A percentile compares a stretch with the other conserved stretches of the same genome.
These are phyloP conservation scores for Syzygium aqueum DNA, from an alignment of 345 rosid species.

Conservation along the genomic window DNA sequence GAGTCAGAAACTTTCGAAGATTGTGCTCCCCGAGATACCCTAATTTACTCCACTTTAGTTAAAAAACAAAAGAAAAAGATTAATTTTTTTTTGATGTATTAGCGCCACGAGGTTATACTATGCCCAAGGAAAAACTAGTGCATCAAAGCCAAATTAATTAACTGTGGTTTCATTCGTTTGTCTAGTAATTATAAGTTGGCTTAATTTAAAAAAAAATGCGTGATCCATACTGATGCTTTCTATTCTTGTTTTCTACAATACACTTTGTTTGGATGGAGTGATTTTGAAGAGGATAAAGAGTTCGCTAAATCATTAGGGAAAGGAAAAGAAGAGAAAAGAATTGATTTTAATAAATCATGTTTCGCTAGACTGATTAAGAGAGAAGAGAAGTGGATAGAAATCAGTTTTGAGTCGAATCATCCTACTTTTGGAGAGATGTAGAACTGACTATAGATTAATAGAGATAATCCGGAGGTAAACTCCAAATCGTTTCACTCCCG, in stretches of 20 bases:
- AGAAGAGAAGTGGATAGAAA: not conserved
- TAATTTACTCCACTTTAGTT: not conserved
- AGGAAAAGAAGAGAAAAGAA: not conserved
- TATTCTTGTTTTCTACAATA: not conserved
- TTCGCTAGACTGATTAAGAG: no score
- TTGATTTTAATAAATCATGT: no score
- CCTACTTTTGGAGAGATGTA: not conserved
- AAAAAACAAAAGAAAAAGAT: no score
- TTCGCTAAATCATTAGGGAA: not conserved
- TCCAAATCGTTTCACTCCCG: not conserved
- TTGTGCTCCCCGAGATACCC: not conserved
- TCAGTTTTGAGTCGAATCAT: not conserved
- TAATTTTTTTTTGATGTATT: not conserved
- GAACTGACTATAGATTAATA: not conserved
- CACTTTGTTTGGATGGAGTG: not conserved
- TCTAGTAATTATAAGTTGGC: not conserved
- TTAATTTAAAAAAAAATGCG: not conserved
- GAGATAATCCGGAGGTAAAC: not conserved
- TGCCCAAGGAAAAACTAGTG: not conserved
- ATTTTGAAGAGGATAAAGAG: not conserved
- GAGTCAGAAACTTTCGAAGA: not conserved
- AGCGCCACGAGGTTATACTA: not conserved
- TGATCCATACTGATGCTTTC: not conserved
- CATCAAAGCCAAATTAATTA: not conserved
- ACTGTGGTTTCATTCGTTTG: not conserved